Conservation (phyloP, 495 filamentous ascomycete genomes). For the Sporormia fimetaria region DNA sequence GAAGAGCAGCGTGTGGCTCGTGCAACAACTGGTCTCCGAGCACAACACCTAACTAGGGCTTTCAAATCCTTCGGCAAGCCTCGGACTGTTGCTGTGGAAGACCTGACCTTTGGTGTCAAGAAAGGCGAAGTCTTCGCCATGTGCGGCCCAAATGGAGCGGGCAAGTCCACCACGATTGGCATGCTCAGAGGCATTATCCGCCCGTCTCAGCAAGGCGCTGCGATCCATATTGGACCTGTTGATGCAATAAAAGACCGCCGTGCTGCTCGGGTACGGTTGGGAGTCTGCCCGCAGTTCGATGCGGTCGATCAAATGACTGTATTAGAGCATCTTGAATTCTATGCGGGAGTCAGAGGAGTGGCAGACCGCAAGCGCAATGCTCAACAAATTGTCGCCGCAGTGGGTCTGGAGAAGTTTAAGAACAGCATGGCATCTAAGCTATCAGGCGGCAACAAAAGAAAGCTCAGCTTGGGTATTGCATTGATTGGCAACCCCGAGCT, state of each 20-base stretch:
- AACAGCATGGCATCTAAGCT: slow-evolving; percentile 48
- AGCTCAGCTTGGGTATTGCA: slow-evolving; percentile 57
- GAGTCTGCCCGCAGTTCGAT: slow-evolving; percentile 36
- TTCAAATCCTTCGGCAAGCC: slow-evolving; percentile 24
- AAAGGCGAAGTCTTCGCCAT: slow-evolving; percentile 31
- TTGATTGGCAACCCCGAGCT: slow-evolving; percentile 65
- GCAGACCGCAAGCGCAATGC: slow-evolving; percentile 47
- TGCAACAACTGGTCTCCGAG: slow-evolving; percentile 60
- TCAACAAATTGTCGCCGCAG: slow-evolving; percentile 25
- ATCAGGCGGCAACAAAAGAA: slow-evolving; percentile 61
- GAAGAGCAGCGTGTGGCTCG: slow-evolving; percentile 27
- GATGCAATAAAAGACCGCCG: slow-evolving; percentile 6
- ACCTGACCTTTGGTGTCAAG: slow-evolving; percentile 32
- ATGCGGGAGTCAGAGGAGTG: slow-evolving; percentile 54
- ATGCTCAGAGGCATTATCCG: slow-evolving; percentile 24
- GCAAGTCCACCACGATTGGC: slow-evolving; percentile 23
- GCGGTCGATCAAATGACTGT: slow-evolving; percentile 54
- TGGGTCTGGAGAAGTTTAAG: slow-evolving; percentile 40
- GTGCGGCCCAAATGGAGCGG: slow-evolving; percentile 29
- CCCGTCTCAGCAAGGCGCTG: slow-evolving; percentile 7
- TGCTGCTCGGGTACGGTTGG: slow-evolving; percentile 15
- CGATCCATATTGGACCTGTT: slow-evolving; percentile 13
- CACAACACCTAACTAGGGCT: slow-evolving; percentile 33
- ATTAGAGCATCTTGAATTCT: slow-evolving; percentile 55
- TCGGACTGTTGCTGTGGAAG: slow-evolving; percentile 28